Evolutionary conservation across 495 filamentous ascomycete genomes (phyloP).

Genomic region (Bombardia bombarda): DNA sequence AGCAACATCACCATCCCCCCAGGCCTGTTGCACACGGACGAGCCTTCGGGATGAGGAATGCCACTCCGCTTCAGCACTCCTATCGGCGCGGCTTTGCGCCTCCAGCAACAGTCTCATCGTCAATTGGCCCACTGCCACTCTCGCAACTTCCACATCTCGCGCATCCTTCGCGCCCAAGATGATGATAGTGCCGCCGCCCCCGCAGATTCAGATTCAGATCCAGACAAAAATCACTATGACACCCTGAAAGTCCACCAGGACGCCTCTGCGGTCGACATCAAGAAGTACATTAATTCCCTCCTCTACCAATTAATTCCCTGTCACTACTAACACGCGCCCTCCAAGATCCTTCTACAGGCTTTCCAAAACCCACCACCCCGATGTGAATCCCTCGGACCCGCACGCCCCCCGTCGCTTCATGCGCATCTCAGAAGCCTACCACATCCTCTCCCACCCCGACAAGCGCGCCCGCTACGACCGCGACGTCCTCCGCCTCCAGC

Average conservation of each 20-base stretch:
- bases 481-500: constrained; percentile 42
- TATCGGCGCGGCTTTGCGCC: constrained; percentile 16
- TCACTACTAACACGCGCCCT: not conserved
- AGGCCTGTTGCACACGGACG: too few species aligned
- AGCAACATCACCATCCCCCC: too few species aligned
- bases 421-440: constrained; percentile 79
- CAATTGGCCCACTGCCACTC: constrained; percentile 3
- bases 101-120: constrained; percentile 4
- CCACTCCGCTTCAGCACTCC: constrained; percentile 31
- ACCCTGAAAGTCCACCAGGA: constrained; percentile 62
- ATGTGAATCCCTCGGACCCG: constrained; percentile 75
- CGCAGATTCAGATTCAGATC: too few species aligned
- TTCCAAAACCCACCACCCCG: constrained; percentile 89
- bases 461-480: constrained; percentile 77
- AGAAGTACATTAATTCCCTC: constrained; percentile 50
- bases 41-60: constrained; percentile 43
- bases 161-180: constrained; percentile 13
- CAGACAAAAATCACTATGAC: constrained; percentile 62
- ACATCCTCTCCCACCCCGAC: constrained; percentile 57
- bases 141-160: constrained; percentile 35
- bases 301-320: constrained; percentile 3
- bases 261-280: constrained; percentile 70
- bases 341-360: constrained; percentile 80
- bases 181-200: constrained; percentile 20
- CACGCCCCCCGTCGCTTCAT: constrained; percentile 71